Evolutionary conservation across 2,329 filamentous ascomycete genomes (phyloP), one percentile per base, ranked within the genome.

Genomic region (Bretziella fagacearum): DNA sequence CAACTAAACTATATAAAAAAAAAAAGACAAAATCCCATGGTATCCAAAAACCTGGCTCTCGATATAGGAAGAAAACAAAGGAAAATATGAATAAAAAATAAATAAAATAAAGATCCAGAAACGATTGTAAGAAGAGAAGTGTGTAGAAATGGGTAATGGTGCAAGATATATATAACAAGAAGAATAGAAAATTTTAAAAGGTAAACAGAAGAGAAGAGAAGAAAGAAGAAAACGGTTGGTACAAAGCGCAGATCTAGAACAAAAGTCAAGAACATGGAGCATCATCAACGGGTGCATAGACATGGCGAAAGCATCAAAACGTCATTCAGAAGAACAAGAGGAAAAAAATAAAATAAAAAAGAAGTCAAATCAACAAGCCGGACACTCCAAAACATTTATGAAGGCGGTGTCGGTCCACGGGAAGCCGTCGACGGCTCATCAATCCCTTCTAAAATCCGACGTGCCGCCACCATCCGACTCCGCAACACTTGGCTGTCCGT

Each of bases 391-490:
- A n/a, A 33, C 18, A 26, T 26, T 43, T 39, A 47, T 23, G 17
- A 26, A 15, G 32, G 15, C 13, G 42, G 35, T 11, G 27, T 46
- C 6, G 47, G 26, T 25, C 29, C 35, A 6, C 13, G 33, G 4
- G 46, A 48, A 4, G n/a, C 22, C 35, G 25, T n/a, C 13, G 44
- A 25, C 11, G 13, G 29, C 18, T 67, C 68, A 52, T 78, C 70
- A 50, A 77, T 64, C 4, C 83, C 84, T 54, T 89, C 83, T 25
- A 93, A 65, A 3, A 84, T 71, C 45, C 74, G 70, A 51, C 78
- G 75, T 4, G 85, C 86, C 45, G 77, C 74, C 54, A 93, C 84
- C 44, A 94, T 69, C 54, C 81, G 70, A 52, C 81, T 67, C 51
- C 84, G 69, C 60, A 82, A 77, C 50, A 79, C 67, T 47, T 77